These are phyloP conservation scores for Dryadomyces sulphureus DNA, from an alignment of 2,329 filamentous ascomycete species.

Conservation along the genomic window DNA sequence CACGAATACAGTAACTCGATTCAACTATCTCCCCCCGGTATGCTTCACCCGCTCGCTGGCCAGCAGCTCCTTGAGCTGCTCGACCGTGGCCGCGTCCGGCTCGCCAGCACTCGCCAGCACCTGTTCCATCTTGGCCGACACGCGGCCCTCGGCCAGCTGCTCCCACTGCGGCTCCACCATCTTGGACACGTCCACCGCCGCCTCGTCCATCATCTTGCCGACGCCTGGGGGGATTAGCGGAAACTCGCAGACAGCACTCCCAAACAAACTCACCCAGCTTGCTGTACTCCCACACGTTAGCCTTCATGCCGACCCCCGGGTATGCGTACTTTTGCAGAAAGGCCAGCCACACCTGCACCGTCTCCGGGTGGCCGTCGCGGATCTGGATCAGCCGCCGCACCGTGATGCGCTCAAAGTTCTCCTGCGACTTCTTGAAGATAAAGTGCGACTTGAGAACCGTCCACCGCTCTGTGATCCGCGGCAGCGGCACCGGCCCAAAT, in stretches of 20 bases:
- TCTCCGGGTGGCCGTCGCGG: conserved; percentile 77
- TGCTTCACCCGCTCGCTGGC: conserved; percentile 10
- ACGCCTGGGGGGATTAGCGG: conserved; percentile 24
- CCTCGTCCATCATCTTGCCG: conserved; percentile 35
- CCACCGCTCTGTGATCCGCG: conserved; percentile 81
- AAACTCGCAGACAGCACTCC: not conserved
- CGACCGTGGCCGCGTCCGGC: conserved; percentile 24
- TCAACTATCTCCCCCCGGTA: conserved; percentile 16
- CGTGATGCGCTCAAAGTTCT: conserved; percentile 93
- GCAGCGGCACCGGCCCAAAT: conserved; percentile 72
- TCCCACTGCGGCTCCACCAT: conserved; percentile 37
- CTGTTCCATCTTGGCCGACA: conserved; percentile 39
- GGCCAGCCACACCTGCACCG: conserved; percentile 81
- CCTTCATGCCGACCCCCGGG: conserved; percentile 97
- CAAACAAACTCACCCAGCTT: conserved; percentile 42
- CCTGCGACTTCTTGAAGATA: conserved; percentile 92
- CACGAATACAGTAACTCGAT: no score
- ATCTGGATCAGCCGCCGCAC: conserved; percentile 79
- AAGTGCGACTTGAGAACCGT: conserved; percentile 82
- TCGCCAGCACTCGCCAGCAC: conserved; percentile 24
- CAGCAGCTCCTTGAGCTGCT: conserved; percentile 31
- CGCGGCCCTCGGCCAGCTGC: conserved; percentile 37
- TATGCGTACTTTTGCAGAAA: conserved; percentile 87
- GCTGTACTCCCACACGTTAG: conserved; percentile 85
- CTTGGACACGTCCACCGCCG: conserved; percentile 25